Conservation (phyloP, 805 yeast species). For the Zygotorulaspora danielsina region DNA sequence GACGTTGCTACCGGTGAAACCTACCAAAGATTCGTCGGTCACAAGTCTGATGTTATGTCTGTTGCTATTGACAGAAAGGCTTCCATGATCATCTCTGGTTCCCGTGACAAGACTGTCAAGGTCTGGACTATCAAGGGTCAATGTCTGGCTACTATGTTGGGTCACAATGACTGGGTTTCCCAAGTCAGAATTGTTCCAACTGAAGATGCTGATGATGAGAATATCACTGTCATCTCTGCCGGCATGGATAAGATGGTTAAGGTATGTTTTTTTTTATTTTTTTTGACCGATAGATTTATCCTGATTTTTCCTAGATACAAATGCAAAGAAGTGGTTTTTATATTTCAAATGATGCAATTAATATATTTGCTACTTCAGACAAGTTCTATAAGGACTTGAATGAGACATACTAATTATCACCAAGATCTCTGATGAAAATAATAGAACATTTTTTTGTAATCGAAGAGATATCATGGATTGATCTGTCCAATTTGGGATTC, state of each 20-base stretch:
- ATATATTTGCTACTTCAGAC: conserved; percentile 99
- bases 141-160: conserved; percentile 88
- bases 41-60: conserved; percentile 94
- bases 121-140: conserved; percentile 99
- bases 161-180: conserved; percentile 99
- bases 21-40: conserved; percentile 94
- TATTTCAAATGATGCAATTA: conserved; percentile 59
- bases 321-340: conserved; percentile 2
- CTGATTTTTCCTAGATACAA: neutral
- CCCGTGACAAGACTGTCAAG: conserved; percentile 98
- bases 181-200: conserved; percentile 94
- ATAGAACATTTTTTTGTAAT: too few species aligned
- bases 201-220: conserved; percentile 43
- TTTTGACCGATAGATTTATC: conserved; percentile 6
- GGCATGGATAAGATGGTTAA: conserved; percentile 98
- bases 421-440: conserved; percentile 89
- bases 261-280: conserved; percentile 61
- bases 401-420: conserved; percentile 94
- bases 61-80: conserved; percentile 95
- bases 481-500: too few species aligned
- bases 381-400: conserved; percentile 57
- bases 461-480: too few species aligned
- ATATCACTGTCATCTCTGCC: conserved; percentile 84
- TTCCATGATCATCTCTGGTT: conserved; percentile 97
- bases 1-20: conserved; percentile 91